Base-by-base conservation (phyloP, 192 early-diverging fungal genomes). In the Coemansia sp. region DNA sequence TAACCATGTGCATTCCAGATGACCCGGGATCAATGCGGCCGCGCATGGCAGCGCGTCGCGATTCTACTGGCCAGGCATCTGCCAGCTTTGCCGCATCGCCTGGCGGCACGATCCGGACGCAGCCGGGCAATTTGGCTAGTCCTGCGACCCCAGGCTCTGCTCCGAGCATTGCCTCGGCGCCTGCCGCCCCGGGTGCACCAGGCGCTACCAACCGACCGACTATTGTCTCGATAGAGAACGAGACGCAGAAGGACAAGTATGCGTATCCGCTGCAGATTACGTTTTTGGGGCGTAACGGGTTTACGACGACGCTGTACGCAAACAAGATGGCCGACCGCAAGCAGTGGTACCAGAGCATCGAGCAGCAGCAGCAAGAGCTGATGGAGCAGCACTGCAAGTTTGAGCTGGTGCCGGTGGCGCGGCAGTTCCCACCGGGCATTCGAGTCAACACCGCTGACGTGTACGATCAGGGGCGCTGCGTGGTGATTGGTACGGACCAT, bases 271-370 rank as follows among this genome's bases (percentile, higher is more conserved):
- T 96, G 59, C 85, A 86, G 18, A 81, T 97, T 48, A 85, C 76
- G 18, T 89, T 90, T 55, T 69, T 94, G 13, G 92, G 93, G 19
- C 83, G 88, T 22, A 74, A 85, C 39, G 91, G 91, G 5, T 88
- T 88, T 56, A 71, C 85, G 0, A 70, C 84, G 51, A 90, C 90
- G 0, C 72, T 98, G 49, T 89, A 92, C 61, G 90, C 93, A 4
- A 74, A 85, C 14, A 90, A 88, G 60, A 71, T 86, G 23, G 86
- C 90, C 3, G 88, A 88, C 57, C 83, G 90, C 32, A 82, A 84
- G 61, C 84, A 92, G 53, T 98, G 96, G 96, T 82, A 90, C 43
- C 88, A 93, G 47, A 85, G 85, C 51, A 93, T 98, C 57, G 69
- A 82, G 63, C 66, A 70, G 61, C 74, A 75, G 61, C 79, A 76